phyloP scores from a whole-genome alignment of 2,329 filamentous ascomycete species.

The Apiospora koreana region DNA sequence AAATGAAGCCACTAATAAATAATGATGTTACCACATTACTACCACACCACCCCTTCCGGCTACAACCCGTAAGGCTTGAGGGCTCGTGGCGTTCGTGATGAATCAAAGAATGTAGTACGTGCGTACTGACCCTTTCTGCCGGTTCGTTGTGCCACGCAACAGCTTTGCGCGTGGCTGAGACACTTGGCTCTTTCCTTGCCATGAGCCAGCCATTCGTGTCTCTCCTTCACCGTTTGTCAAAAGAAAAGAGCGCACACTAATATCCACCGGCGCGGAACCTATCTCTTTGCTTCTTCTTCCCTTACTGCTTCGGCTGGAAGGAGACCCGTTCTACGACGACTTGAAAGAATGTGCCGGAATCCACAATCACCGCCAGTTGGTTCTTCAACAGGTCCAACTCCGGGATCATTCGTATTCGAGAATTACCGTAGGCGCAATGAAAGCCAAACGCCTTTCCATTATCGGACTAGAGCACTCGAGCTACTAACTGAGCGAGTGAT shows the following conservation, averaged over 20 bases:
- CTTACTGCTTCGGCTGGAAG: background rate
- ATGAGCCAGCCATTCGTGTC: constrained; percentile 5
- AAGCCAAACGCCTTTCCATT: background rate
- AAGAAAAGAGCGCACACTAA: background rate
- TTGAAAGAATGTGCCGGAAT: background rate
- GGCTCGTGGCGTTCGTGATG: background rate
- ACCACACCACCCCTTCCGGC: background rate
- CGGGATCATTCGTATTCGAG: constrained; percentile 3
- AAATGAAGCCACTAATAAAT: background rate
- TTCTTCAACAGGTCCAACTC: background rate
- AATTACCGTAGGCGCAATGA: background rate
- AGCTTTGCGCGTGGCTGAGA: background rate
- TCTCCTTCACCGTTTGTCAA: constrained; percentile 12
- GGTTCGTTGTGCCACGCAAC: background rate
- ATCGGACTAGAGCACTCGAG: background rate
- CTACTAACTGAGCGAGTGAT: background rate
- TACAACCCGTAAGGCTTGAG: background rate
- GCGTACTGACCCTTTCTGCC: background rate
- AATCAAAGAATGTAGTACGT: background rate
- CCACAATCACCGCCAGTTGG: background rate
- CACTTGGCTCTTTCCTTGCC: background rate
- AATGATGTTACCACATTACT: constrained; percentile 2
- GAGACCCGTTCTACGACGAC: background rate
- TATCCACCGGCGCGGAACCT: background rate
- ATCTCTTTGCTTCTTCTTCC: background rate